Evolutionary conservation across 345 rosid species (phyloP), one percentile per base, ranked within the genome.

Genomic region (Alliaria petiolata): DNA sequence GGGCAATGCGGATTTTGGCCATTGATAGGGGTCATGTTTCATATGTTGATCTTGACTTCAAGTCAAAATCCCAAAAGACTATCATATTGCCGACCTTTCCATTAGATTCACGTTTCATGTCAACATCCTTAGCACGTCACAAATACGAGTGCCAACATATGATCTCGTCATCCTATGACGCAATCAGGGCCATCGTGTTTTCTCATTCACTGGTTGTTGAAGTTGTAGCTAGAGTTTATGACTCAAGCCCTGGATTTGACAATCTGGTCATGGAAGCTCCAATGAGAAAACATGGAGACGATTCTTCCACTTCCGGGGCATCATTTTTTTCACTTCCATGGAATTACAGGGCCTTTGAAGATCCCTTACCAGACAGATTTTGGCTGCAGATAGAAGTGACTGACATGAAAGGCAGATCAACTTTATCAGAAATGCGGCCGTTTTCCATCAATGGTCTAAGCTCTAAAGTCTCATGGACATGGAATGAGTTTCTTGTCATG

Each of bases 401-500:
- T 25, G 96, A 89, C 53, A 46, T 76, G 57, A 76, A 49, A 78
- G 91, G 93, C 26, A 80, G 81, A 74, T 76, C 83, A 67, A 83
- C 88, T 25, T 73, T 64, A 35, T 84, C 86, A 19, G 95, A 89
- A 76, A 59, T 81, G 73, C 84, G 89, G 34, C 95, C 99, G 39
- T 91, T 91, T 76, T 95, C 97, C 60, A 59, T 86, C 65, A 83
- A 91, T 50, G 93, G 97, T 72, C 80, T 80, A 25, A 78, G 76
- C 75, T 78, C 81, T 69, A 74, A 78, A 78, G 51, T 88, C 58
- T 81, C 87, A 3, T 91, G 99, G 99, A 86, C 96, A 13, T 95
- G 97, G 99, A 89, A 80, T 75, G 99, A 95, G 81, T 88, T 91
- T 60, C 77, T 67, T 51, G 93, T 89, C 70, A 88, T 95, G 95